Base-by-base conservation (phyloP, 2,329 filamentous ascomycete species). In the Aschersonia sp. region DNA sequence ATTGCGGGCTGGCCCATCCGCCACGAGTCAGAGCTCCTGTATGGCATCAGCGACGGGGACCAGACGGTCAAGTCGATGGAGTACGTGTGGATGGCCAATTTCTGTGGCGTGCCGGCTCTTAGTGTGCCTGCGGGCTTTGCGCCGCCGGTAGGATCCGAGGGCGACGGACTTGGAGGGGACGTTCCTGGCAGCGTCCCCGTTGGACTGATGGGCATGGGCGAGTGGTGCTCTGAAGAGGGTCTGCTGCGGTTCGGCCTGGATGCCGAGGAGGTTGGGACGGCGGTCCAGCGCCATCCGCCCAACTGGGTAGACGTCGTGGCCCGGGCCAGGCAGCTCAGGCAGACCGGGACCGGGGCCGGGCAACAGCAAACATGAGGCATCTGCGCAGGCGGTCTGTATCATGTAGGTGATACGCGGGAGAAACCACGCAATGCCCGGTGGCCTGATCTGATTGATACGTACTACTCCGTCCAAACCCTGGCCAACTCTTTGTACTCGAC, bases 71-170 rank as follows among this genome's bases (percentile, higher is more conserved):
- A 76, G 31, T 85, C 78, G 58, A 94, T 95, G 87, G 78, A 82
- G 62, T 95, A 87, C 63, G 80, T 85, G 11, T 94, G 84, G 76
- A 65, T 94, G 37, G 84, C 88, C 5, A 96, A 95, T 63, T 81
- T 87, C 55, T 78, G 73, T 0, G 89, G 89, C 0, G 80, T 81
- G 44, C 89, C 89, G 1, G 79, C 85, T 1, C 75, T 92, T 12
- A 80, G 71, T 43, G 79, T 78, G 37, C 87, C 88, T 0, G 79
- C 85, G 11, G 88, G 86, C 1, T 94, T 87, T 63, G 73, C 70
- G 4, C 68, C 76, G 30, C 70, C 74, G 0, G 64, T 66, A 5
- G 67, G 73, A 54, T 78, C 75, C 1, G 65, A 71, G 50, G 83
- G 82, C 0, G 9, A 29, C 7, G 22, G 7, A 14, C 3, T 12